Evolutionary conservation across 768 basidiomycete species (phyloP).

Genomic region (Tylopilus plumbeoviolaceoides): DNA sequence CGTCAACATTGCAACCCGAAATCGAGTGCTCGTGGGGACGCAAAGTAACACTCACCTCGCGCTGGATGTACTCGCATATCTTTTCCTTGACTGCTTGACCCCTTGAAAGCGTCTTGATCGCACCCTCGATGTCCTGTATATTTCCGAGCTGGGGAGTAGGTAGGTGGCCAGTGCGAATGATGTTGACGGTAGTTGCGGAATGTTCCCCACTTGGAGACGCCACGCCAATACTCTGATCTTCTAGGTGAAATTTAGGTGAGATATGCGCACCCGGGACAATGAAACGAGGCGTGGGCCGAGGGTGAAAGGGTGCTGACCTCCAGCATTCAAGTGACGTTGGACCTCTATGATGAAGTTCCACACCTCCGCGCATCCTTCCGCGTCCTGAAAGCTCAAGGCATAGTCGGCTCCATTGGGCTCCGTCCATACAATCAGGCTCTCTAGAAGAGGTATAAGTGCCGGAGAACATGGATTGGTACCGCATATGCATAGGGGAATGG

Average conservation of each 20-base stretch:
- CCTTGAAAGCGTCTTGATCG: slow-evolving; percentile 70
- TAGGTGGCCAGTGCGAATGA: slow-evolving; percentile 69
- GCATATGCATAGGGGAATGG: background rate
- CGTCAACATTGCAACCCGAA: background rate
- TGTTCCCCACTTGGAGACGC: slow-evolving; percentile 67
- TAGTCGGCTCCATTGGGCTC: slow-evolving; percentile 94
- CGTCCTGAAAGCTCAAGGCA: slow-evolving; percentile 94
- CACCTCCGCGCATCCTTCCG: slow-evolving; percentile 91
- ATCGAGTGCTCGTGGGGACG: background rate
- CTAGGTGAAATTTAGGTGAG: slow-evolving; percentile 23
- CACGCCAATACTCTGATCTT: slow-evolving; percentile 46
- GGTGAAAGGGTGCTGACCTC: slow-evolving; percentile 43
- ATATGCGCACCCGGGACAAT: slow-evolving; percentile 17
- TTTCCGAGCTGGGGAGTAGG: slow-evolving; percentile 75
- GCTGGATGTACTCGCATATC: slow-evolving; percentile 85
- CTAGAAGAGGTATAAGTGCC: slow-evolving; percentile 39
- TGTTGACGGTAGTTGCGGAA: slow-evolving; percentile 55
- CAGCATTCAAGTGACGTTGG: slow-evolving; percentile 72
- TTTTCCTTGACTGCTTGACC: slow-evolving; percentile 74
- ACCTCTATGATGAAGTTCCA: slow-evolving; percentile 97
- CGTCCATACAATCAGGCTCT: slow-evolving; percentile 98
- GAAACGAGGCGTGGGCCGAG: slow-evolving; percentile 15
- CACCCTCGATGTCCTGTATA: slow-evolving; percentile 73
- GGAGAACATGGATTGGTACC: slow-evolving; percentile 4
- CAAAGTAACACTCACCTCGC: slow-evolving; percentile 54